Base-by-base conservation (phyloP, 2,329 filamentous ascomycete genomes). In the Coniochaeta hoffmannii region DNA sequence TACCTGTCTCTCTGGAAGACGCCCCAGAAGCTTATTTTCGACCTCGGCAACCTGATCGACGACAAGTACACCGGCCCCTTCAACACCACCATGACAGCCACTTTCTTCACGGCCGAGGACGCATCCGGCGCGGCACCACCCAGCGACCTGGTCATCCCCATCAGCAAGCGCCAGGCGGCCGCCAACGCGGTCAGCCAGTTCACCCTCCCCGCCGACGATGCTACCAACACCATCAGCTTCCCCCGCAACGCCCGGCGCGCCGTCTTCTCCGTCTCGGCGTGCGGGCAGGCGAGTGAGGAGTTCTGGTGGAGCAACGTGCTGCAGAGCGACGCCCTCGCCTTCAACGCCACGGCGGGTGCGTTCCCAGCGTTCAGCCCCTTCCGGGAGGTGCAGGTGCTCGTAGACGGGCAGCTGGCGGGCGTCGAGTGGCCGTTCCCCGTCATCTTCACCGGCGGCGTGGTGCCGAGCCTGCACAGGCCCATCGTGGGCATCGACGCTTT, bases 221-320 rank as follows among this genome's bases (percentile, higher is more conserved):
- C 87, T 1, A 77, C 76, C 1, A 81, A 80, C 59, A 75, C 73
- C 0, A 68, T 90, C 41, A 55, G 15, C 31, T 75, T 95, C 44
- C 89, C 89, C 2, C 75, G 71, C 52, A 87, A 89, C 63, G 77
- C 78, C 19, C 80, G 81, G 54, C 83, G 85, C 56, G 90, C 89
- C 17, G 80, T 91, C 9, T 82, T 93, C 55, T 84, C 87, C 0
- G 77, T 94, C n/a, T 83, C 87, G 9, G 88, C 89, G 15, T 90
- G 85, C 61, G 90, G 88, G 0, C 90, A 94, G 67, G 78, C 79
- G 0, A 72, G 77, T 15, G 90, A 94, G 71, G 90, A 95, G 67
- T 93, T 93, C 64, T 95, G 90, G 89, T 94, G 88, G 84, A 81
- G 79, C 56, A 93, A 93, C 64, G 84, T 90, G 1, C 79, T 87